Conservation (phyloP, 2,329 filamentous ascomycete genomes). For the Hyphodiscus sp. region DNA sequence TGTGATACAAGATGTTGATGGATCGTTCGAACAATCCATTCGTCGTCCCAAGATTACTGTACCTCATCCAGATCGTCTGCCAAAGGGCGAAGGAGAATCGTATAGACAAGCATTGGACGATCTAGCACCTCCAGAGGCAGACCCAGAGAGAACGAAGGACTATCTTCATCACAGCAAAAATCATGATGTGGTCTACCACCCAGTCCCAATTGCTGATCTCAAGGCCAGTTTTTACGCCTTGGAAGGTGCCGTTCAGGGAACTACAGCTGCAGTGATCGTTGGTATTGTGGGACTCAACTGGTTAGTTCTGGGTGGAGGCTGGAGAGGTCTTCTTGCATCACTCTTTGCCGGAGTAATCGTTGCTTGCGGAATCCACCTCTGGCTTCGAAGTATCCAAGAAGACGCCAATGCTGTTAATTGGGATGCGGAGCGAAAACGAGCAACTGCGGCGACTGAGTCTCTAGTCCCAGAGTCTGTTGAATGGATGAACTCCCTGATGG, state of each 20-base stretch:
- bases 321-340: conserved; percentile 11
- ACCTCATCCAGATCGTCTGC: conserved; percentile 10
- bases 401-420: conserved; percentile 17
- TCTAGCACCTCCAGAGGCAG: conserved; percentile 17
- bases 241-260: conserved; percentile 4
- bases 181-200: conserved; percentile 17
- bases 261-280: conserved; percentile 8
- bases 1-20: conserved; percentile 19
- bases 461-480: conserved; percentile 17
- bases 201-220: conserved; percentile 16
- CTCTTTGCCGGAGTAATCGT: conserved; percentile 9
- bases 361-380: conserved; percentile 16
- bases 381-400: conserved; percentile 18
- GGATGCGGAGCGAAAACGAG: conserved; percentile 12
- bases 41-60: conserved; percentile 15
- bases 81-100: conserved; percentile 2
- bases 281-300: conserved; percentile 13
- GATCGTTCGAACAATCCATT: conserved; percentile 16
- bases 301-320: conserved; percentile 11
- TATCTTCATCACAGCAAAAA: conserved; percentile 17
- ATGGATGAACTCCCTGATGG: conserved; percentile 18
- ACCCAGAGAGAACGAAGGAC: conserved; percentile 15
- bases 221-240: conserved; percentile 13
- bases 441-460: conserved; percentile 14
- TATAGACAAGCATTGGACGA: conserved; percentile 15